phyloP scores from a whole-genome alignment of 306 rosid genomes.

The Lathyrus aphaca region DNA sequence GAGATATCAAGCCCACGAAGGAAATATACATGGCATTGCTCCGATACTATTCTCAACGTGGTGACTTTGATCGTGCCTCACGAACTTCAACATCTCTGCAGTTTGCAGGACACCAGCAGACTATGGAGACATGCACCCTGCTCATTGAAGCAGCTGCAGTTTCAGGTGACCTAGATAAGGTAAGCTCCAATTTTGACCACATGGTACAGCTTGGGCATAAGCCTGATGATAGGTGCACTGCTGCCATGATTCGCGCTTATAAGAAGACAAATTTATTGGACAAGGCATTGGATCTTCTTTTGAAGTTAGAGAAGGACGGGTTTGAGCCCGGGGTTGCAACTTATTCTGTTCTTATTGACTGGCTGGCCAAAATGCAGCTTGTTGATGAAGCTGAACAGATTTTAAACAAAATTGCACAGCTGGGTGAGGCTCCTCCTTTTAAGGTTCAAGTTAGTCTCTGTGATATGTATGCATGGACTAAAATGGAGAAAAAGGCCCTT shows the following conservation, averaged over 20 bases:
- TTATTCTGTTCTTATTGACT: constrained; percentile 79
- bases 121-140: constrained; percentile 62
- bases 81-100: constrained; percentile 61
- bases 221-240: constrained; percentile 84
- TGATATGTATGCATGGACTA: constrained; percentile 73
- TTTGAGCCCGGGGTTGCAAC: constrained; percentile 84
- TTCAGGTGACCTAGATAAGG: constrained; percentile 56
- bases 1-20: constrained; percentile 55
- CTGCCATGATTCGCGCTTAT: constrained; percentile 78
- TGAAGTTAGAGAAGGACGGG: constrained; percentile 72
- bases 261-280: constrained; percentile 65
- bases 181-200: constrained; percentile 68
- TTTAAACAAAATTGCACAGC: constrained; percentile 65
- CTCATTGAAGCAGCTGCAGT: constrained; percentile 63
- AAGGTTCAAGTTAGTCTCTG: constrained; percentile 78
- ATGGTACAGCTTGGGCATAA: constrained; percentile 59
- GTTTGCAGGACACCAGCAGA: constrained; percentile 59
- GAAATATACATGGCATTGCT: constrained; percentile 78
- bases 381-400: constrained; percentile 82
- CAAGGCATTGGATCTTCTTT: constrained; percentile 68
- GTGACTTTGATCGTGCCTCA: constrained; percentile 50
- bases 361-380: constrained; percentile 79
- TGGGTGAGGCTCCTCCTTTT: constrained; percentile 74
- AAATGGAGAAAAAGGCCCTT: constrained; percentile 79
- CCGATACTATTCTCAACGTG: constrained; percentile 53